Evolutionary conservation across 2,329 filamentous ascomycete genomes (phyloP).

Genomic region (Apiospora kogelbergensis): DNA sequence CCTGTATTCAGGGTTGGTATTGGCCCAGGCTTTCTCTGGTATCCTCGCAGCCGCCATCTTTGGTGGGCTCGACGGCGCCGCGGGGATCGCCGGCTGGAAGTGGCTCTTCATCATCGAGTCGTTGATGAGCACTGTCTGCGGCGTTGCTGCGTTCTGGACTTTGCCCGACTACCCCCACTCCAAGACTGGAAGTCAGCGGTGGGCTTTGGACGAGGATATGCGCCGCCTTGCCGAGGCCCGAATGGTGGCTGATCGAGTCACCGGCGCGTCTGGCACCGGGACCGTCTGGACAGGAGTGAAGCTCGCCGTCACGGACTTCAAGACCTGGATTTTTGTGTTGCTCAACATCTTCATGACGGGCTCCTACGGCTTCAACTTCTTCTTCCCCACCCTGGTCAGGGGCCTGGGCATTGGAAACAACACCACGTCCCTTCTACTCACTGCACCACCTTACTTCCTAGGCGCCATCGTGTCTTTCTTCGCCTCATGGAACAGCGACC

Average conservation of each 20-base stretch:
- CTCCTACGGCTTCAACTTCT: constrained; percentile 24
- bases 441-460: constrained; percentile 56
- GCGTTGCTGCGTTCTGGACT: constrained; percentile 42
- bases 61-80: constrained; percentile 41
- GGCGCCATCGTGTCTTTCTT: constrained; percentile 54
- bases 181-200: constrained; percentile 29
- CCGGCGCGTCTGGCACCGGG: constrained; percentile 21
- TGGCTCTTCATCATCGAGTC: constrained; percentile 47
- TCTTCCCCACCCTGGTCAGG: constrained; percentile 24
- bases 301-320: constrained; percentile 23
- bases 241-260: constrained; percentile 20
- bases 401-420: constrained; percentile 20
- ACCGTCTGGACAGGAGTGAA: constrained; percentile 23
- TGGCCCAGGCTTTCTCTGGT: constrained; percentile 20
- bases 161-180: constrained; percentile 50
- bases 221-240: not conserved
- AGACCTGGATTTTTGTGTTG: constrained; percentile 23
- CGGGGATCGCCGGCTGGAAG: constrained; percentile 44
- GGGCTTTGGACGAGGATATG: constrained; percentile 23
- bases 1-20: not conserved
- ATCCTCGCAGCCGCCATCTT: constrained; percentile 46
- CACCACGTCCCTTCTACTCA: constrained; percentile 42
- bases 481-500: constrained; percentile 62
- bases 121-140: constrained; percentile 34
- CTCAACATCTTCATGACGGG: constrained; percentile 22